These are phyloP conservation scores for Podila horticola DNA, from an alignment of 192 early-diverging fungal species.

Conservation along the genomic window DNA sequence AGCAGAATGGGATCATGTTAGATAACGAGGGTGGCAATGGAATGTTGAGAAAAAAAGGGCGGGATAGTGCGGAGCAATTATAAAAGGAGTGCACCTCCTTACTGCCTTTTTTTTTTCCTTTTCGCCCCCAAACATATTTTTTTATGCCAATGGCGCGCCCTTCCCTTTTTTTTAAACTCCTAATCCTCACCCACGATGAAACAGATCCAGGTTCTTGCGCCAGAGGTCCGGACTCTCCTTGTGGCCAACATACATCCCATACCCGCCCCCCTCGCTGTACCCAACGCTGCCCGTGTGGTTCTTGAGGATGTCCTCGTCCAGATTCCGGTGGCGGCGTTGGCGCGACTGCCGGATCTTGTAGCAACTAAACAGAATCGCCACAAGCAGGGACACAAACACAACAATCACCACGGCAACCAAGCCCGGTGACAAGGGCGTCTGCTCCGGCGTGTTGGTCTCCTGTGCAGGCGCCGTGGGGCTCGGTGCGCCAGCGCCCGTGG, in stretches of 20 bases:
- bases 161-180: background rate
- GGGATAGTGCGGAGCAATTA: background rate
- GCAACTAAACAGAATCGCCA: constrained; percentile 27
- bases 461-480: background rate
- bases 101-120: background rate
- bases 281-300: constrained; percentile 40
- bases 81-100: background rate
- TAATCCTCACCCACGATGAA: constrained; percentile 26
- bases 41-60: no score
- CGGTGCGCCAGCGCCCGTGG: background rate
- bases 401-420: constrained; percentile 21
- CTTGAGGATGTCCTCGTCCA: constrained; percentile 40
- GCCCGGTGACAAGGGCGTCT: constrained; percentile 11
- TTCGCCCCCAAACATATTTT: background rate
- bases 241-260: constrained; percentile 33
- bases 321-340: constrained; percentile 22
- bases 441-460: background rate
- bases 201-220: constrained; percentile 45
- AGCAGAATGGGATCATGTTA: no score
- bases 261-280: constrained; percentile 30
- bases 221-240: constrained; percentile 36
- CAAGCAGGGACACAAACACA: constrained; percentile 4
- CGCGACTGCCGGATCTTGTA: constrained; percentile 28
- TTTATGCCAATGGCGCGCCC: no score
- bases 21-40: no score